Evolutionary conservation across 495 filamentous ascomycete species (phyloP).

Genomic region (Aspergillus coremiiformis): DNA sequence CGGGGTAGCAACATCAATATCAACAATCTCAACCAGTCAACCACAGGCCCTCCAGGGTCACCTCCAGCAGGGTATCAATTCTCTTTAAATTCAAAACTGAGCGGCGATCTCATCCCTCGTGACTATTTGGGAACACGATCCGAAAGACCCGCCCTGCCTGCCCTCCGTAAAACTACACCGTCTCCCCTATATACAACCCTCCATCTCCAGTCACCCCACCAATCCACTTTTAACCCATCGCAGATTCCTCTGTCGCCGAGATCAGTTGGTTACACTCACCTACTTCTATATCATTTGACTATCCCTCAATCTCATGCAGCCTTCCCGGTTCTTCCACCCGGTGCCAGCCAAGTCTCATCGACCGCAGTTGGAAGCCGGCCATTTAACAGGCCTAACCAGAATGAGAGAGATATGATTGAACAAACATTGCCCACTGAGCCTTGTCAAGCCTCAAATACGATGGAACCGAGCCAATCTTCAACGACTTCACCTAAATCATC

Average conservation of each 20-base stretch:
- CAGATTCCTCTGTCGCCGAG: slow-evolving; percentile 27
- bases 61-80: slow-evolving; percentile 14
- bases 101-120: slow-evolving; percentile 23
- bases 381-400: slow-evolving; percentile 5
- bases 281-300: slow-evolving; percentile 18
- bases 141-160: slow-evolving; percentile 21
- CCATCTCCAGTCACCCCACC: slow-evolving; percentile 18
- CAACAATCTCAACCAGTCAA: slow-evolving; percentile 9
- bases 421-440: slow-evolving; percentile 14
- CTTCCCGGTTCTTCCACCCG: slow-evolving; percentile 26
- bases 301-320: slow-evolving; percentile 27
- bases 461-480: slow-evolving; percentile 27
- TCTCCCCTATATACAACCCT: slow-evolving; percentile 33
- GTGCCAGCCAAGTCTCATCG: slow-evolving; percentile 12
- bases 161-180: slow-evolving; percentile 26
- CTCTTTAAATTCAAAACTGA: slow-evolving; percentile 9
- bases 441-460: slow-evolving; percentile 19
- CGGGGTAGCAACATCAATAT: slow-evolving; percentile 26
- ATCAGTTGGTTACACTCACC: slow-evolving; percentile 20
- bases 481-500: slow-evolving; percentile 28
- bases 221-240: slow-evolving; percentile 21
- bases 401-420: slow-evolving; percentile 18
- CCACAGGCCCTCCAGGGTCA: slow-evolving; percentile 5
- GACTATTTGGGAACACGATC: slow-evolving; percentile 28
- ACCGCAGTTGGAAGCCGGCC: slow-evolving; percentile 11